A percentile compares a stretch with the other conserved stretches of the same genome.
Conservation (phyloP, 306 rosid species). For the Malus domestica region DNA sequence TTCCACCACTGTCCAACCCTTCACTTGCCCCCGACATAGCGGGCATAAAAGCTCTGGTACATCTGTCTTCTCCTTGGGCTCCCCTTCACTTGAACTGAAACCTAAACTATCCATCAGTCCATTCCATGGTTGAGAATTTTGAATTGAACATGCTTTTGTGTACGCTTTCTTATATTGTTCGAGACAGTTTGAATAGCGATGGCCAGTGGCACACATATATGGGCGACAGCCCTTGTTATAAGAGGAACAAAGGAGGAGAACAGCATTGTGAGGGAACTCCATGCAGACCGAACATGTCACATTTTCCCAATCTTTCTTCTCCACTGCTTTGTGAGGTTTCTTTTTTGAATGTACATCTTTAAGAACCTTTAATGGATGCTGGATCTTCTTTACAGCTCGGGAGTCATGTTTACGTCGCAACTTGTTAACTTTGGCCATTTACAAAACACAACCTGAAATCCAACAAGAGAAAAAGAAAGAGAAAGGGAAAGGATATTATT, state of each 20-base stretch:
- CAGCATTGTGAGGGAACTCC: constrained; percentile 98
- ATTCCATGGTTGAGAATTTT: constrained; percentile 30
- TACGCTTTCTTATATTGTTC: constrained; percentile 90
- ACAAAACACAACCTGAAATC: constrained; percentile 22
- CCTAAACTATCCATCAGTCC: constrained; percentile 26
- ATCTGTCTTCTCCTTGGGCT: constrained; percentile 33
- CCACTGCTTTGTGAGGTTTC: constrained; percentile 36
- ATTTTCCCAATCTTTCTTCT: constrained; percentile 78
- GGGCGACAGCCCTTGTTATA: constrained; percentile 96
- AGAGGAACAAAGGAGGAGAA: constrained; percentile 94
- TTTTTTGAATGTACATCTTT: constrained; percentile 42
- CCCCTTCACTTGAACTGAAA: constrained; percentile 36
- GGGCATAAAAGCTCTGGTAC: constrained; percentile 88
- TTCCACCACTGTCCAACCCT: constrained; percentile 98
- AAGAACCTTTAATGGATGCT: constrained; percentile 29
- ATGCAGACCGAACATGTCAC: constrained; percentile 86
- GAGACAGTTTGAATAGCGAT: constrained; percentile 86
- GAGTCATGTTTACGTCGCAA: constrained; percentile 10
- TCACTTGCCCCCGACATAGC: constrained; percentile 88
- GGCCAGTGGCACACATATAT: constrained; percentile 92
- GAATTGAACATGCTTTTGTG: constrained; percentile 52
- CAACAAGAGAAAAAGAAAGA: neutral
- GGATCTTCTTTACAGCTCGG: constrained; percentile 7
- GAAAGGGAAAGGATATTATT: neutral
- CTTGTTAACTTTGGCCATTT: constrained; percentile 45